Percentiles rank a stretch among this genome's conserved stretches.
Evolutionary conservation across 495 filamentous ascomycete genomes (phyloP).

Genomic region (Hypoxylon intermedium): DNA sequence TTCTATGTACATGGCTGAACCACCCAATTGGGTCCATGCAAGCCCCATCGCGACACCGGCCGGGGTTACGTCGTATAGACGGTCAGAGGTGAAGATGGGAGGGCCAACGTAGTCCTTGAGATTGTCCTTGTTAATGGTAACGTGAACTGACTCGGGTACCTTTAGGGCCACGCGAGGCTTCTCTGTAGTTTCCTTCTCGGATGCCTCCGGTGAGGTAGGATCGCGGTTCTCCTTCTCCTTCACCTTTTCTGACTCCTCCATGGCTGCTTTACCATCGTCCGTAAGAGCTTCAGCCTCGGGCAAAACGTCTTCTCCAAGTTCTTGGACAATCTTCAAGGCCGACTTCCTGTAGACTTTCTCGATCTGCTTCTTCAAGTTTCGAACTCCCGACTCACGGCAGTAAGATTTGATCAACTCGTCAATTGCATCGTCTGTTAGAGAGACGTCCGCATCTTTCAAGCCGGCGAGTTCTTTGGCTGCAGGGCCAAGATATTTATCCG

Average conservation of each 20-base stretch:
- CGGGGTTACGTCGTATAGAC: slow-evolving; percentile 92
- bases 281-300: slow-evolving; percentile 85
- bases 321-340: slow-evolving; percentile 94
- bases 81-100: slow-evolving; percentile 92
- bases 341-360: slow-evolving; percentile 99
- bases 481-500: slow-evolving; percentile 88
- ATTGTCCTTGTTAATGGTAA: slow-evolving; percentile 86
- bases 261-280: slow-evolving; percentile 83
- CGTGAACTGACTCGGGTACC: slow-evolving; percentile 86
- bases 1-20: slow-evolving; percentile 95
- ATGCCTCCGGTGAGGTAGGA: slow-evolving; percentile 35
- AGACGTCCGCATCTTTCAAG: slow-evolving; percentile 87
- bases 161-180: slow-evolving; percentile 79
- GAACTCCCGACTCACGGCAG: slow-evolving; percentile 94
- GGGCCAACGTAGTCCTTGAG: slow-evolving; percentile 98
- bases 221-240: slow-evolving; percentile 33
- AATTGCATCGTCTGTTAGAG: slow-evolving; percentile 82
- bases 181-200: slow-evolving; percentile 57
- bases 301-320: slow-evolving; percentile 85
- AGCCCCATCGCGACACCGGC: slow-evolving; percentile 99
- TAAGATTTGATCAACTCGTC: slow-evolving; percentile 98
- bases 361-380: slow-evolving; percentile 99
- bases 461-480: slow-evolving; percentile 90
- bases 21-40: slow-evolving; percentile 98
- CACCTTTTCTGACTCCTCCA: slow-evolving; percentile 65